phyloP scores from a whole-genome alignment of 1,284 basidiomycete species.

The Sanghuangporus weigelae region DNA sequence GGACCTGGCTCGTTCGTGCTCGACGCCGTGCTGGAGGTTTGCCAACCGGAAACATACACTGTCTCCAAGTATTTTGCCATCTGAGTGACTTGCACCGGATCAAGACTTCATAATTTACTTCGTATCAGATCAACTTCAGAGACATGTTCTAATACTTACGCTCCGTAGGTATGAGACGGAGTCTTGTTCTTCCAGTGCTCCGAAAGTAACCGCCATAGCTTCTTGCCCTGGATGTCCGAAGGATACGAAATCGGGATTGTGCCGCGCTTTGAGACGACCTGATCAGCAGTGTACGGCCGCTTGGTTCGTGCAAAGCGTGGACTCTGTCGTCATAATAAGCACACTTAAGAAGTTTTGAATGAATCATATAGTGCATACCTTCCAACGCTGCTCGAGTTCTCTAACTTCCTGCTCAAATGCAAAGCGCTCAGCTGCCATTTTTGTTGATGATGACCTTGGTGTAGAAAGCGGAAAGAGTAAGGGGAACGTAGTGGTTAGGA shows the following conservation, averaged over 20 bases:
- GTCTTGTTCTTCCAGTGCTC: constrained; percentile 67
- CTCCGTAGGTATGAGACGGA: constrained; percentile 93
- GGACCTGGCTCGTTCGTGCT: constrained; percentile 95
- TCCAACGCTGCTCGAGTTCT: constrained; percentile 88
- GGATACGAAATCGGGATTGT: constrained; percentile 85
- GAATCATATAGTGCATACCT: constrained; percentile 45
- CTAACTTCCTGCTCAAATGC: constrained; percentile 80
- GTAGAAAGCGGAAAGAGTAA: neutral
- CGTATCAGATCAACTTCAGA: neutral
- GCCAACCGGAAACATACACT: constrained; percentile 98
- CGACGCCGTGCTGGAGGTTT: constrained; percentile 88
- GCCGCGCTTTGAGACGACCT: constrained; percentile 93
- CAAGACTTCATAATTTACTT: constrained; percentile 53
- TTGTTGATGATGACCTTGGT: neutral
- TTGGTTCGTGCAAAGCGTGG: constrained; percentile 82
- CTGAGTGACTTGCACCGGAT: constrained; percentile 96
- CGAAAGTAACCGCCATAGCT: constrained; percentile 72
- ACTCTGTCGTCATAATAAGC: constrained; percentile 41
- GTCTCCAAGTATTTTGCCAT: constrained; percentile 99
- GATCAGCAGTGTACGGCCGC: constrained; percentile 88
- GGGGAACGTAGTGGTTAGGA: neutral
- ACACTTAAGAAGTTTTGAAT: neutral
- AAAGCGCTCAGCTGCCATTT: constrained; percentile 42
- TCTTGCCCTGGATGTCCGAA: constrained; percentile 82
- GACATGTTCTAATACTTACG: constrained; percentile 54